These are phyloP conservation scores for Penicillium janthinellum DNA, from an alignment of 2,329 filamentous ascomycete species.

Conservation along the genomic window DNA sequence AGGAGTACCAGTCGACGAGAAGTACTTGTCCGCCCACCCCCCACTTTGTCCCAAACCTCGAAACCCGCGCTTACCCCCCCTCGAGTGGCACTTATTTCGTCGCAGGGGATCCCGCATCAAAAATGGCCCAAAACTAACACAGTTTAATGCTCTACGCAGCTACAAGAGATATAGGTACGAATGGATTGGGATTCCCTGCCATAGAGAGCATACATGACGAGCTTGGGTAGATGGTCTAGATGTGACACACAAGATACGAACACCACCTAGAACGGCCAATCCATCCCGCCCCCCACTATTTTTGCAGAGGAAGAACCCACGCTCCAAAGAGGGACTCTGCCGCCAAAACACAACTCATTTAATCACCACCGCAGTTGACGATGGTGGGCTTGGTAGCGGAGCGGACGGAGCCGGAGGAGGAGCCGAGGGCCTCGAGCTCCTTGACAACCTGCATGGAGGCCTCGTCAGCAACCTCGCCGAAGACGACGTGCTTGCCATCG, in stretches of 20 bases:
- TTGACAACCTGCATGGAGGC: constrained; percentile 58
- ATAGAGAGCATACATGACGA: constrained; percentile 16
- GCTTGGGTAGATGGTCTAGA: constrained; percentile 33
- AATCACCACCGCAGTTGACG: constrained; percentile 55
- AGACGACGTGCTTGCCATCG: constrained; percentile 70
- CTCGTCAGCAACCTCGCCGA: constrained; percentile 62
- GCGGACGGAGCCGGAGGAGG: constrained; percentile 54
- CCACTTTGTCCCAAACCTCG: neutral
- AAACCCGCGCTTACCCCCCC: neutral
- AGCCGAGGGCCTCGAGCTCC: constrained; percentile 62
- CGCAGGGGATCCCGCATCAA: no score
- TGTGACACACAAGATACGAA: constrained; percentile 25
- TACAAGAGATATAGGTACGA: neutral
- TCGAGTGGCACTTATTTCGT: neutral
- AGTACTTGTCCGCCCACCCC: no score
- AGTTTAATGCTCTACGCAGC: neutral
- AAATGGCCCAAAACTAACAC: neutral
- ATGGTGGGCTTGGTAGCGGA: constrained; percentile 59
- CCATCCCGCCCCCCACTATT: neutral
- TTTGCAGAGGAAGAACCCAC: constrained; percentile 2
- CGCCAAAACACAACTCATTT: constrained; percentile 30
- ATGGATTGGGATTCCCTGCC: neutral
- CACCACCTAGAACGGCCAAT: constrained; percentile 10
- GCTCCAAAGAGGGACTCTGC: constrained; percentile 16
- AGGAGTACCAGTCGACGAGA: no score